Percentiles rank a stretch among this genome's conserved stretches.
Conservation (phyloP, 2,329 filamentous ascomycete species). For the Mycocentrospora acerina region DNA sequence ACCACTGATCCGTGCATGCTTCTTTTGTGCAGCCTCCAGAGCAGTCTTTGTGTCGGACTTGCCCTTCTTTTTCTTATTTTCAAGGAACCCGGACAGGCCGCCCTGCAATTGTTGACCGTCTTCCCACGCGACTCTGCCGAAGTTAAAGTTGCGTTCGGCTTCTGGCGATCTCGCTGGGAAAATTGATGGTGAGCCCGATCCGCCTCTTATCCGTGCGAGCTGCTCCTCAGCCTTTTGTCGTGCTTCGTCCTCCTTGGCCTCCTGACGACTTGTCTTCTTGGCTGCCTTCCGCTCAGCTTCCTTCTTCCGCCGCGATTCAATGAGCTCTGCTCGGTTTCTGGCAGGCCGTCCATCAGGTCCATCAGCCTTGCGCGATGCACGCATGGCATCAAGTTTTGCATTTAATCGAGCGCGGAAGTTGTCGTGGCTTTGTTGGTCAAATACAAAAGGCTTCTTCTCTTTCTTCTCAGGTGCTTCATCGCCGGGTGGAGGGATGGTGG, state of each 20-base stretch:
- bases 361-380: slow-evolving; percentile 84
- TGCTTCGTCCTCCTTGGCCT: slow-evolving; percentile 80
- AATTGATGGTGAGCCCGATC: slow-evolving; percentile 59
- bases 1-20: slow-evolving; percentile 74
- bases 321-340: slow-evolving; percentile 84
- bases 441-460: slow-evolving; percentile 33
- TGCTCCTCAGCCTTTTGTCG: slow-evolving; percentile 58
- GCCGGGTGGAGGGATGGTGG: slow-evolving; percentile 45
- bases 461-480: slow-evolving; percentile 26
- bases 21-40: slow-evolving; percentile 81
- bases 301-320: slow-evolving; percentile 85
- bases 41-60: slow-evolving; percentile 83
- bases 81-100: slow-evolving; percentile 62
- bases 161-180: slow-evolving; percentile 50
- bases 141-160: slow-evolving; percentile 72
- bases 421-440: slow-evolving; percentile 60
- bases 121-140: slow-evolving; percentile 86
- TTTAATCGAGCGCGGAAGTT: slow-evolving; percentile 76
- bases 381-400: slow-evolving; percentile 80
- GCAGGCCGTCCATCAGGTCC: slow-evolving; percentile 79
- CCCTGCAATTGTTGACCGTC: slow-evolving; percentile 81
- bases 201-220: slow-evolving; percentile 58
- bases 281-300: slow-evolving; percentile 82
- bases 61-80: slow-evolving; percentile 74
- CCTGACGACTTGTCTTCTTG: slow-evolving; percentile 79